A percentile compares a stretch with the other conserved stretches of the same genome.
These are phyloP conservation scores for Zalerion maritima DNA, from an alignment of 495 filamentous ascomycete species.

Conservation along the genomic window DNA sequence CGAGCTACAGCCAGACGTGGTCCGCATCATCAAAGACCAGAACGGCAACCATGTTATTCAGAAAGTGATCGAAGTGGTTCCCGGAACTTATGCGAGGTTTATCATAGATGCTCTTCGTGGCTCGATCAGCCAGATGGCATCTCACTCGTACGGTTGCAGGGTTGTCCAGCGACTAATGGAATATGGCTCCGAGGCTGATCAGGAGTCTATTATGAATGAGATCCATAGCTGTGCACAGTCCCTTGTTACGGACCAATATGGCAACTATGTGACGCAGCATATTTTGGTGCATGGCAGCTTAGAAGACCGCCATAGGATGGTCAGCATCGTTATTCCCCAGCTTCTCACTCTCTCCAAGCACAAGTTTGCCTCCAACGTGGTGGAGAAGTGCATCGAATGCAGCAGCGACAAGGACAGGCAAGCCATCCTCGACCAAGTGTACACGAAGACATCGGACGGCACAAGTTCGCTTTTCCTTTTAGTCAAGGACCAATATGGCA, in stretches of 20 bases:
- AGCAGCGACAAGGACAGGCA: slow-evolving; percentile 54
- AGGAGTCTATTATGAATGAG: slow-evolving; percentile 58
- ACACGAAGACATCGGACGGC: slow-evolving; percentile 42
- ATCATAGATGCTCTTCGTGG: slow-evolving; percentile 75
- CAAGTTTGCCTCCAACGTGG: slow-evolving; percentile 95
- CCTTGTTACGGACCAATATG: slow-evolving; percentile 80
- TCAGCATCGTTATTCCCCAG: slow-evolving; percentile 54
- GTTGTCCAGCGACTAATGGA: slow-evolving; percentile 92
- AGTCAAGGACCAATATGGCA: slow-evolving; percentile 87
- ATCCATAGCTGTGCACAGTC: slow-evolving; percentile 54
- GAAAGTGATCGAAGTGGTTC: slow-evolving; percentile 81
- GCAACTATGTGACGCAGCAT: slow-evolving; percentile 95
- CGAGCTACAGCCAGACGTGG: slow-evolving; percentile 66
- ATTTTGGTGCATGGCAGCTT: slow-evolving; percentile 71
- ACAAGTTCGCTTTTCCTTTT: slow-evolving; percentile 54
- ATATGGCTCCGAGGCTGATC: slow-evolving; percentile 59
- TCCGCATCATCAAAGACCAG: slow-evolving; percentile 72
- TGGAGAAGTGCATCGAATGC: slow-evolving; percentile 80
- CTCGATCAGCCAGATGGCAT: slow-evolving; percentile 62
- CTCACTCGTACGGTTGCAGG: slow-evolving; percentile 78
- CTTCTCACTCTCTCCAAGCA: slow-evolving; percentile 74
- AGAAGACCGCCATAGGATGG: slow-evolving; percentile 59
- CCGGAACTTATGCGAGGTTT: slow-evolving; percentile 68
- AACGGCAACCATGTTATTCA: slow-evolving; percentile 97
- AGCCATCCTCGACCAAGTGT: slow-evolving; percentile 55